Percentiles rank a stretch among this genome's conserved stretches.
Conservation (phyloP, 768 basidiomycete genomes). For the Phylloporus rhodoxanthus region DNA sequence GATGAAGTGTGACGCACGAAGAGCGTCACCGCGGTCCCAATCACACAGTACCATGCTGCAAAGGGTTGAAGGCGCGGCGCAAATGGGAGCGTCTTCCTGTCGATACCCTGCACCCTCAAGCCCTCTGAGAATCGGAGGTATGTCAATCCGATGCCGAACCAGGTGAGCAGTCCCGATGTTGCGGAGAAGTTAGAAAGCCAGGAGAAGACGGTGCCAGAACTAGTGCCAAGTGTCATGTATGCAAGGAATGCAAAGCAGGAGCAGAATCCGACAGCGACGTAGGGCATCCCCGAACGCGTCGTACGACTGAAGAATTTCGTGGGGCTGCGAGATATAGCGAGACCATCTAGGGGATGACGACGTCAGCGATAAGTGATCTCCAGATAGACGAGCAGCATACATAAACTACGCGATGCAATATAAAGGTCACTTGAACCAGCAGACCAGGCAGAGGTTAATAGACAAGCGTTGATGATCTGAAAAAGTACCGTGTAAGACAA, state of each 20-base stretch:
- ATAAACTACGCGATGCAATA: constrained; percentile 34
- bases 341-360: constrained; percentile 38
- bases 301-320: constrained; percentile 47
- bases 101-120: constrained; percentile 44
- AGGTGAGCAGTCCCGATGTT: constrained; percentile 38
- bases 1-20: constrained; percentile 28
- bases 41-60: constrained; percentile 33
- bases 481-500: neutral
- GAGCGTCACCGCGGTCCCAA: constrained; percentile 24
- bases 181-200: constrained; percentile 36
- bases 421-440: constrained; percentile 39
- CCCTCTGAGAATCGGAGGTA: constrained; percentile 46
- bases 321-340: constrained; percentile 49
- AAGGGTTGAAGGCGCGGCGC: constrained; percentile 37
- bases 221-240: constrained; percentile 35
- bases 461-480: constrained; percentile 33
- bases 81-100: constrained; percentile 44
- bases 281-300: constrained; percentile 38
- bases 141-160: constrained; percentile 41
- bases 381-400: constrained; percentile 12
- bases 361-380: neutral
- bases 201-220: constrained; percentile 37
- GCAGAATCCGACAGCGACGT: constrained; percentile 32
- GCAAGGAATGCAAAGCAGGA: constrained; percentile 33
- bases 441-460: constrained; percentile 43